Evolutionary conservation across 139 green algal genomes (phyloP).

Genomic region (Edaphochlamys debaryana): DNA sequence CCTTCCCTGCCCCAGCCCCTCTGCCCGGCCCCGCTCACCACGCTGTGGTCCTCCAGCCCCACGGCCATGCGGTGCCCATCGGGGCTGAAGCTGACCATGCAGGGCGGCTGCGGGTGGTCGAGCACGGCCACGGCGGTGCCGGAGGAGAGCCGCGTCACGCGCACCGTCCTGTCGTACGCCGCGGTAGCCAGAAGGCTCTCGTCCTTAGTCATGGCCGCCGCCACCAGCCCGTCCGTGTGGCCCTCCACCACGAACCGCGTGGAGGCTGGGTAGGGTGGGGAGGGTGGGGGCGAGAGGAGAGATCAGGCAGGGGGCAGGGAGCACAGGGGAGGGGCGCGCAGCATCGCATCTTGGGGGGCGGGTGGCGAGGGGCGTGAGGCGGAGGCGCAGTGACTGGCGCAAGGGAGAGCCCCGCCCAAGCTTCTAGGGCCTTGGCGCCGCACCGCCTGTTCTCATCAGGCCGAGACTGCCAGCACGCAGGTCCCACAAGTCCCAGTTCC

Average conservation of each 20-base stretch:
- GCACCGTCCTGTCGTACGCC: conserved; percentile 46
- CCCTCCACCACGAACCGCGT: conserved; percentile 61
- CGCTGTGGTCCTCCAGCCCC: conserved; percentile 40
- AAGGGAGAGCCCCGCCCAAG: no score
- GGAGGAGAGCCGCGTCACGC: conserved; percentile 53
- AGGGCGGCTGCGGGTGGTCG: conserved; percentile 42
- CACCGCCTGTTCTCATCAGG: no score
- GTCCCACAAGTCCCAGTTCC: no score
- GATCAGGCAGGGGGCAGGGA: not conserved
- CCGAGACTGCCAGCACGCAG: no score
- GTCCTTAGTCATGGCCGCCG: conserved; percentile 44
- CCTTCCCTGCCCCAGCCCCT: not conserved
- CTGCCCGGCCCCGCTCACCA: not conserved
- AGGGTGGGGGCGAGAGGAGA: conserved; percentile 20
- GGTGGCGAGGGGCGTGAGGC: no score
- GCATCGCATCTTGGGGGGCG: no score
- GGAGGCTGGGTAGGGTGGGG: conserved; percentile 32
- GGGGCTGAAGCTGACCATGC: conserved; percentile 41
- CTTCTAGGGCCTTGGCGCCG: no score
- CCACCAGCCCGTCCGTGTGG: conserved; percentile 60
- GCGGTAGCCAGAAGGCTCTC: conserved; percentile 65
- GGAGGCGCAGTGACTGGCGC: no score
- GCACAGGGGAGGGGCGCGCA: no score
- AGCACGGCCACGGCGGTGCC: conserved; percentile 47
- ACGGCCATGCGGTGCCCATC: conserved; percentile 50